These are phyloP conservation scores for Suillus clintonianus DNA, from an alignment of 768 basidiomycete genomes.

Conservation along the genomic window DNA sequence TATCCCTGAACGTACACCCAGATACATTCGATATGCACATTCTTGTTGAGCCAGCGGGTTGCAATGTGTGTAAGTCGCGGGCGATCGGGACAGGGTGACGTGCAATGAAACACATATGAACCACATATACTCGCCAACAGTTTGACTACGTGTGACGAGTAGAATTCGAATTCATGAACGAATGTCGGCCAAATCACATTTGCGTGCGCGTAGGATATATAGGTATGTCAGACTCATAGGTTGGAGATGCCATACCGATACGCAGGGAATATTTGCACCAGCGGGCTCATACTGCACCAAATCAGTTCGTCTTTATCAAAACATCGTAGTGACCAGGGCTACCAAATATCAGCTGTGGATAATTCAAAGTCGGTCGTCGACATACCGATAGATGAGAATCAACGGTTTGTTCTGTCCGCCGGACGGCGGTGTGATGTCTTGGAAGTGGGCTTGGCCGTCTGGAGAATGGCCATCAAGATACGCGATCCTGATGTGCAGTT, in stretches of 20 bases:
- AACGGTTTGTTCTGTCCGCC: conserved; percentile 52
- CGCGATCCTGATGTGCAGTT: conserved; percentile 70
- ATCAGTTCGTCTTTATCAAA: conserved; percentile 16
- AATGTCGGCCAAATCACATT: background rate
- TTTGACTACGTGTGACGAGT: background rate
- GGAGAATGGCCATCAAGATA: conserved; percentile 72
- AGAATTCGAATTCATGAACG: background rate
- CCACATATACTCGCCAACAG: no score
- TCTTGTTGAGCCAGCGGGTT: background rate
- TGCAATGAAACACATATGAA: background rate
- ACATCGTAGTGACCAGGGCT: conserved; percentile 93
- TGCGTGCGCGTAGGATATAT: background rate
- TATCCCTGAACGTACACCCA: background rate
- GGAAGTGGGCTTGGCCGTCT: conserved; percentile 61
- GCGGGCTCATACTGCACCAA: background rate
- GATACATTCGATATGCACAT: background rate
- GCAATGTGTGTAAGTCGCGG: background rate
- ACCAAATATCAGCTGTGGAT: conserved; percentile 7
- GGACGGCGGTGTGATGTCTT: conserved; percentile 45
- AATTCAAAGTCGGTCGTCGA: conserved; percentile 3
- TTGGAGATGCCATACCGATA: background rate
- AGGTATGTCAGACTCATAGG: background rate
- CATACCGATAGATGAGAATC: conserved; percentile 75
- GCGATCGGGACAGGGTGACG: background rate
- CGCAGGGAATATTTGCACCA: background rate